A percentile compares a stretch with the other conserved stretches of the same genome.
Conservation (phyloP, 2,329 filamentous ascomycete species). For the Pestalotiopsis sp. region DNA sequence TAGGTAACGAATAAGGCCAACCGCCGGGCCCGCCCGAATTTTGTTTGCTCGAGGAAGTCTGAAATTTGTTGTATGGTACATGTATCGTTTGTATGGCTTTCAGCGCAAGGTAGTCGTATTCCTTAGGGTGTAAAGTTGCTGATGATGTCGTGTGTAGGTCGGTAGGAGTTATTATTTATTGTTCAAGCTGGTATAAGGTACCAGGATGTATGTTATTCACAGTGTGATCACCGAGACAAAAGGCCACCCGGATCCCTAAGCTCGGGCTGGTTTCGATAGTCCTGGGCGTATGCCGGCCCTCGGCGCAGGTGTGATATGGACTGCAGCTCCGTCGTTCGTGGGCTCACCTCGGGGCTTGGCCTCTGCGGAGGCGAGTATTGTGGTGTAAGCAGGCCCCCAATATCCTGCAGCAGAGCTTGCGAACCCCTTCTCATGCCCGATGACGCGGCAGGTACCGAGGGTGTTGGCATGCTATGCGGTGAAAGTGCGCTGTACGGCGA, state of each 20-base stretch:
- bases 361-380: conserved; percentile 34
- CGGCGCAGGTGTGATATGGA: conserved; percentile 46
- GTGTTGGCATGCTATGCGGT: conserved; percentile 40
- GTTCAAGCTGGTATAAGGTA: background rate
- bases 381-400: conserved; percentile 56
- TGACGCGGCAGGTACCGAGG: conserved; percentile 46
- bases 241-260: conserved; percentile 45
- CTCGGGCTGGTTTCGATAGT: conserved; percentile 33
- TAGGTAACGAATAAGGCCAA: background rate
- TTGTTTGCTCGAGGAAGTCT: conserved; percentile 2
- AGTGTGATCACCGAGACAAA: conserved; percentile 23
- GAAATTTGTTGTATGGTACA: conserved; percentile 5
- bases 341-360: conserved; percentile 28
- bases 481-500: conserved; percentile 19
- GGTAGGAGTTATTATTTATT: background rate
- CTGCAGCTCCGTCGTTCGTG: conserved; percentile 45
- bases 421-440: conserved; percentile 56
- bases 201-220: too few relatives aligned
- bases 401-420: conserved; percentile 59
- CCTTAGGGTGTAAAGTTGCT: conserved; percentile 6
- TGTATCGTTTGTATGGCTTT: conserved; percentile 6
- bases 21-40: conserved; percentile 2
- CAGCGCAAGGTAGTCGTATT: conserved; percentile 20
- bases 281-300: conserved; percentile 35
- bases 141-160: background rate